phyloP scores from a whole-genome alignment of 768 basidiomycete genomes.

The Boletus patriciae region DNA sequence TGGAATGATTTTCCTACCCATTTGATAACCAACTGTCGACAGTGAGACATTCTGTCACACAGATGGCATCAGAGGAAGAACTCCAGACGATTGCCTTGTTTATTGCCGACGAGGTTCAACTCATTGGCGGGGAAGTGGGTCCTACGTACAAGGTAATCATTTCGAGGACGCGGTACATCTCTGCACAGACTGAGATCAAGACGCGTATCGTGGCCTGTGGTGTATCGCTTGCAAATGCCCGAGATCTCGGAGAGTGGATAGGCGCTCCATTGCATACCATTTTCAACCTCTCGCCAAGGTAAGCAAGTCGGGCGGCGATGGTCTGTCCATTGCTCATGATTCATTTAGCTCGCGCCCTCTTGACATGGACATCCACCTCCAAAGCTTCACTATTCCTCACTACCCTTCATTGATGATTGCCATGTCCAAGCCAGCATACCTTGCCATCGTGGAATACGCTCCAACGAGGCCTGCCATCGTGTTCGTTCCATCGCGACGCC shows the following conservation, averaged over 20 bases:
- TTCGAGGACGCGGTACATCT: conserved; percentile 94
- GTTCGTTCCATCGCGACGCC: conserved; percentile 91
- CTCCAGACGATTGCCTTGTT: conserved; percentile 87
- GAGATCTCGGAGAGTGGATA: conserved; percentile 97
- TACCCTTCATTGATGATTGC: conserved; percentile 98
- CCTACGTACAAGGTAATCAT: conserved; percentile 96
- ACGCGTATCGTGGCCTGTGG: conserved; percentile 94
- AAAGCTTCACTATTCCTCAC: conserved; percentile 95
- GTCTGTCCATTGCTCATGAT: conserved; percentile 10
- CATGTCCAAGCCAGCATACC: conserved; percentile 98
- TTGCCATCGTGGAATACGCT: conserved; percentile 87
- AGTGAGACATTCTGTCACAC: conserved; percentile 96
- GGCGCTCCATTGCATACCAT: conserved; percentile 90
- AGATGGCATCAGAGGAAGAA: conserved; percentile 98
- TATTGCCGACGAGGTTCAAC: conserved; percentile 94
- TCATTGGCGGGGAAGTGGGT: conserved; percentile 92
- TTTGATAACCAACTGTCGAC: conserved; percentile 3
- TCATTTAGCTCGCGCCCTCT: conserved; percentile 81
- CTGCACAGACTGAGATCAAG: conserved; percentile 88
- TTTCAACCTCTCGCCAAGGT: conserved; percentile 97
- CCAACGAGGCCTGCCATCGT: conserved; percentile 83
- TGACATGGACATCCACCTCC: conserved; percentile 96
- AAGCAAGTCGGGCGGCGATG: conserved; percentile 11
- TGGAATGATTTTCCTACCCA: neutral
- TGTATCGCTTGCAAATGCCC: conserved; percentile 93